Evolutionary conservation across 2,329 filamentous ascomycete genomes (phyloP).

Genomic region (Phoma sp.): DNA sequence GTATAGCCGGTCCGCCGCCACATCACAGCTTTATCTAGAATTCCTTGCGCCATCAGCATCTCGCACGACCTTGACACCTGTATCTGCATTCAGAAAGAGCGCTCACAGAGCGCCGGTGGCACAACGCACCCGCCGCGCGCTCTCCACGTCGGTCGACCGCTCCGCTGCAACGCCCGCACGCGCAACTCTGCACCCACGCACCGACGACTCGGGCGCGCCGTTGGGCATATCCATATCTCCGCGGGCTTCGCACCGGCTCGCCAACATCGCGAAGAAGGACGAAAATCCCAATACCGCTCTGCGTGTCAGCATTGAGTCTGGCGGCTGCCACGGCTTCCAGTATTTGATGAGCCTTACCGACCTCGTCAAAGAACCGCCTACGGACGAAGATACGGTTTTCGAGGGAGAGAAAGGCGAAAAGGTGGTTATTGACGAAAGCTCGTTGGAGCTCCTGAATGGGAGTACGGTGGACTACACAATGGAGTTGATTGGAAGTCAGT

Average conservation of each 20-base stretch:
- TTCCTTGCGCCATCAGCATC: slow-evolving; percentile 37
- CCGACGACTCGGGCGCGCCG: slow-evolving; percentile 82
- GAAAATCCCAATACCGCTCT: slow-evolving; percentile 80
- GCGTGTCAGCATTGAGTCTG: slow-evolving; percentile 90
- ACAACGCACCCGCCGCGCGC: not conserved
- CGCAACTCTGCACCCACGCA: slow-evolving; percentile 70
- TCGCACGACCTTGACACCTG: not conserved
- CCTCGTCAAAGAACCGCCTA: slow-evolving; percentile 54
- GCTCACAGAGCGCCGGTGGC: not conserved
- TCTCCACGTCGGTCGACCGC: slow-evolving; percentile 16
- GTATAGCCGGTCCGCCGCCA: slow-evolving; percentile 33
- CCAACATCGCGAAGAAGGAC: slow-evolving; percentile 62
- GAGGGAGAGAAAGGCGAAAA: slow-evolving; percentile 72
- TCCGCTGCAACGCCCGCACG: slow-evolving; percentile 35
- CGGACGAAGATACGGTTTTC: slow-evolving; percentile 87
- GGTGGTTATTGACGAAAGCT: slow-evolving; percentile 86
- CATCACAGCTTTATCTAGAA: slow-evolving; percentile 35
- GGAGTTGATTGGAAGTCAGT: slow-evolving; percentile 93
- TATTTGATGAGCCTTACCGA: slow-evolving; percentile 89
- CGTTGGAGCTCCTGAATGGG: slow-evolving; percentile 85
- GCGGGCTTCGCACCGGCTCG: slow-evolving; percentile 72
- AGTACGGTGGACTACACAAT: slow-evolving; percentile 97
- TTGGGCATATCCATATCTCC: slow-evolving; percentile 85
- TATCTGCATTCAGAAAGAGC: not conserved
- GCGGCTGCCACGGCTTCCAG: slow-evolving; percentile 97